Conservation (phyloP, 2,329 filamentous ascomycete species). For the Aphanocladium album region DNA sequence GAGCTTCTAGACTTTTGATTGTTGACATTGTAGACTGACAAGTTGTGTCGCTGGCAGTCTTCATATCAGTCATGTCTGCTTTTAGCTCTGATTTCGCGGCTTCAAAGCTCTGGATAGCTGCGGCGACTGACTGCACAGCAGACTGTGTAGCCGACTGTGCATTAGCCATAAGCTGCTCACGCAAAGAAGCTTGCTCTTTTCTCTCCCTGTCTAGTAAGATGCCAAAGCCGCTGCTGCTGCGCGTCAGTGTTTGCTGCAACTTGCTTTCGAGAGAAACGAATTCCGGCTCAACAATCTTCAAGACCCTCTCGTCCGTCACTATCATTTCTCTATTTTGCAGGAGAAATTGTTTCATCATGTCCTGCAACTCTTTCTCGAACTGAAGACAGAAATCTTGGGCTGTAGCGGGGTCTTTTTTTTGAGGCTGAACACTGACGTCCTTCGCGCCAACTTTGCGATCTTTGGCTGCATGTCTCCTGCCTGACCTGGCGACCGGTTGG, state of each 20-base stretch:
- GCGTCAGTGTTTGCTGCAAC: background rate
- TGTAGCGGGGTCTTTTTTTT: background rate
- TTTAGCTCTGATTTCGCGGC: background rate
- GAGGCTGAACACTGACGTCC: background rate
- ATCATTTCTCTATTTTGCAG: background rate
- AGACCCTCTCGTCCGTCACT: background rate
- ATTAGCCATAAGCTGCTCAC: conserved; percentile 12
- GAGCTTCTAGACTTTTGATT: no score
- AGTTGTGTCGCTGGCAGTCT: background rate
- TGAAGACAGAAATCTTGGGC: background rate
- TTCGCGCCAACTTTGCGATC: background rate
- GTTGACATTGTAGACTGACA: no score
- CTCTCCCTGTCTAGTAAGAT: conserved; percentile 20
- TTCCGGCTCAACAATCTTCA: background rate
- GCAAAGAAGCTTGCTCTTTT: conserved; percentile 10
- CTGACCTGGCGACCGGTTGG: background rate
- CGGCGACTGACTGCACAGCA: background rate
- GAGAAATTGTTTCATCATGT: background rate
- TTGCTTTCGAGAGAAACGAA: background rate
- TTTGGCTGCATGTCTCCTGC: background rate
- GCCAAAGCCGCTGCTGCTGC: background rate
- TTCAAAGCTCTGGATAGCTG: background rate
- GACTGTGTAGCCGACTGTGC: background rate
- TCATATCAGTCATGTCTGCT: background rate
- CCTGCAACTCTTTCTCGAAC: background rate